Base-by-base conservation (phyloP, 306 rosid genomes). In the Medicago arabica region DNA sequence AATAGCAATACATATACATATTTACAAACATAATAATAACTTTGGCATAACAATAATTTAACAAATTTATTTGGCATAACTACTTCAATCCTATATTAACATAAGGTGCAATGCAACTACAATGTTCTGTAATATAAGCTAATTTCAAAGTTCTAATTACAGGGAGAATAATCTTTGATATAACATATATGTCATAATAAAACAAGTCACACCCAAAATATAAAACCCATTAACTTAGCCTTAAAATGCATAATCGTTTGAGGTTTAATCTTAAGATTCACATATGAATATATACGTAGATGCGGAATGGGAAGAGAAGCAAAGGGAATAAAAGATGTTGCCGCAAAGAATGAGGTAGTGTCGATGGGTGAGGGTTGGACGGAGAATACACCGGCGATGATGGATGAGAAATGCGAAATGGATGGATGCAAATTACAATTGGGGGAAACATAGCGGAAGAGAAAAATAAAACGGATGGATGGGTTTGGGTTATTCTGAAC, bases 311-410 rank as follows among this genome's bases (percentile, higher is more conserved):
- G 23, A 0, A 50, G n/a, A 61, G 2, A 36, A n/a, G n/a, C 16
- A 41, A 57, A 40, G 28, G 15, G 6, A 49, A 5, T 2, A 34
- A 36, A 8, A 50, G 21, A 53, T 50, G 5, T 23, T 76, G 66
- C 80, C 58, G 7, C 6, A 10, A 67, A 65, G 40, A 59, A 62
- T 34, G 62, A 49, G 50, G 47, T 19, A 31, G 47, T 7, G 19
- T 8, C 73, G 16, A 67, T 57, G 67, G 58, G 54, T n/a, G 74
- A 21, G 16, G 43, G 39, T 34, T 14, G 39, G 46, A 39, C 7
- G 3, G 53, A 38, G 53, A 55, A 75, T 47, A 50, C 62, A 46
- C 47, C 47, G 61, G 49, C 79, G 63, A 63, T 71, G 63, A 63
- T 63, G 41, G 11, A 16, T 12, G 6, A 8, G 38, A 17, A 13